A percentile compares a stretch with the other conserved stretches of the same genome.
Conservation (phyloP, 176 grass and related monocot genomes). For the Juncus inflexus region DNA sequence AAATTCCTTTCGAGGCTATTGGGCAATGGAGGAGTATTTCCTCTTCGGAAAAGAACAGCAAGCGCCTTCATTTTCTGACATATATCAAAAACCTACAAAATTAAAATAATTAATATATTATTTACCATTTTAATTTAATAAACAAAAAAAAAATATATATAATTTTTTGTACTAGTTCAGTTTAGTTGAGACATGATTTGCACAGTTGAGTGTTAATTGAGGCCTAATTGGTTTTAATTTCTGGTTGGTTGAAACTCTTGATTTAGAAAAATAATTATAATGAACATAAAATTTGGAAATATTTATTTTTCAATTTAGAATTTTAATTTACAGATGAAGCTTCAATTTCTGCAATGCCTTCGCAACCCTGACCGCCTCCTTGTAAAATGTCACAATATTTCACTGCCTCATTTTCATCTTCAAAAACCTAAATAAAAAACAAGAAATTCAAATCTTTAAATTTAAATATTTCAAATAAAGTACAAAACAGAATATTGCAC, state of each 20-base stretch:
- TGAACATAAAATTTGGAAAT: background rate
- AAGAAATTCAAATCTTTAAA: background rate
- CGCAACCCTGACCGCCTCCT: slow-evolving; percentile 79
- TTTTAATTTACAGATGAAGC: slow-evolving; percentile 74
- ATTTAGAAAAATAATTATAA: background rate
- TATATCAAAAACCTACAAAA: slow-evolving; percentile 66
- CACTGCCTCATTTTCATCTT: slow-evolving; percentile 78
- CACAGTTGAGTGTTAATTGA: too few species aligned
- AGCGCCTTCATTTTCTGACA: slow-evolving; percentile 76
- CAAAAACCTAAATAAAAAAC: slow-evolving; percentile 57
- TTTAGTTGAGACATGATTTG: too few species aligned
- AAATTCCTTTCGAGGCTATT: slow-evolving; percentile 69
- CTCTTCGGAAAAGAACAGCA: slow-evolving; percentile 76
- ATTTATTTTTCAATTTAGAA: background rate
- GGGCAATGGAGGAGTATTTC: slow-evolving; percentile 57
- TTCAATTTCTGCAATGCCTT: slow-evolving; percentile 89
- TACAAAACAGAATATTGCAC: background rate
- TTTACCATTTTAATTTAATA: background rate
- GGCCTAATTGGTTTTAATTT: too few species aligned
- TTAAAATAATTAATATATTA: background rate
- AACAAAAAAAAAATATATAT: too few species aligned
- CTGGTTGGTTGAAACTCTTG: too few species aligned
- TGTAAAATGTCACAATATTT: slow-evolving; percentile 83
- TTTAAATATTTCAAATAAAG: background rate
- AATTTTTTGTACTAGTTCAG: too few species aligned